phyloP scores from a whole-genome alignment of 208 protist species.

The Trypanosoma rangeli region DNA sequence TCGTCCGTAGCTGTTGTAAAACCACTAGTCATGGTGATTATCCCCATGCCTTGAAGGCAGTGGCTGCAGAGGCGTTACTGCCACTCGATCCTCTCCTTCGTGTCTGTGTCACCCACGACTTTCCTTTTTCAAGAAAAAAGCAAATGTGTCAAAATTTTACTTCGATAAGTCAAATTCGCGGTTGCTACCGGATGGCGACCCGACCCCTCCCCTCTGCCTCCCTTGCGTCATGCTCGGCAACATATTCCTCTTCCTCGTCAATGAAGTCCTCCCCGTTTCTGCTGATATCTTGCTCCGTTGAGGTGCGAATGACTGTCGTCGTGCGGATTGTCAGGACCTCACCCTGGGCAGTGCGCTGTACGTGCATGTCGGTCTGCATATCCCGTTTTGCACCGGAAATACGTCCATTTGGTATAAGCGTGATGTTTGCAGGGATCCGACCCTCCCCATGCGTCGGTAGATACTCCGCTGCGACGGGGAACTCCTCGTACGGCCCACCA shows the following conservation, averaged over 20 bases:
- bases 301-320: slow-evolving; percentile 60
- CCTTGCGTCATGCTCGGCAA: not conserved
- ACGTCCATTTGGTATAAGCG: slow-evolving; percentile 45
- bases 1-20: not conserved
- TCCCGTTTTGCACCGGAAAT: slow-evolving; percentile 64
- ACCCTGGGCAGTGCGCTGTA: slow-evolving; percentile 51
- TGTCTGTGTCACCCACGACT: not conserved
- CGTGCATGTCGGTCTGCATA: slow-evolving; percentile 64
- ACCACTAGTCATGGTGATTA: not conserved
- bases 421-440: slow-evolving; percentile 40
- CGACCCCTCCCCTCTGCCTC: not conserved
- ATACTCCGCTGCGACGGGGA: slow-evolving; percentile 26
- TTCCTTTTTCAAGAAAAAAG: not conserved
- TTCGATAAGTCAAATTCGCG: not conserved
- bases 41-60: not conserved
- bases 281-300: slow-evolving; percentile 59
- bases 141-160: not conserved
- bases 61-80: not conserved
- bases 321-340: slow-evolving; percentile 62
- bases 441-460: slow-evolving; percentile 27
- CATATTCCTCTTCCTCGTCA: slow-evolving; percentile 12
- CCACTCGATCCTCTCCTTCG: not conserved
- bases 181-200: not conserved
- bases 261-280: slow-evolving; percentile 55
- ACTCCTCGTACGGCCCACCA: not conserved